These are phyloP conservation scores for Podila horticola DNA, from an alignment of 192 early-diverging fungal species.

Conservation along the genomic window DNA sequence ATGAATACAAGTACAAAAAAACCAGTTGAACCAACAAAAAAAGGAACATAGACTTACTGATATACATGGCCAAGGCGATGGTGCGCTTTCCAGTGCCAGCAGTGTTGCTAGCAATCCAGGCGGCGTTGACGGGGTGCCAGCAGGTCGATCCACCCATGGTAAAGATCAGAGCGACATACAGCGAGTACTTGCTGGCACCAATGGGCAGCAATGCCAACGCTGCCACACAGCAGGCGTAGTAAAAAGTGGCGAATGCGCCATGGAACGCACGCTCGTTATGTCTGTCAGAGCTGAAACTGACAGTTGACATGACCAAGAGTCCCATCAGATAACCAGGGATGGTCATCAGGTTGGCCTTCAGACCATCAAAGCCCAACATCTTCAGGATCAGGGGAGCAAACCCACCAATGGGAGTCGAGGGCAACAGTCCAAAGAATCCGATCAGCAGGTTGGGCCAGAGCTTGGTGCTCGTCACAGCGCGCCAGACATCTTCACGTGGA, in stretches of 20 bases:
- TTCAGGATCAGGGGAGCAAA: constrained; percentile 56
- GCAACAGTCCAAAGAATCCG: constrained; percentile 52
- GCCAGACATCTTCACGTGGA: constrained; percentile 30
- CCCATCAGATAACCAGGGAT: constrained; percentile 46
- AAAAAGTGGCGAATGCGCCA: constrained; percentile 28
- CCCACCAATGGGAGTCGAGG: constrained; percentile 29
- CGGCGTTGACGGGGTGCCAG: constrained; percentile 53
- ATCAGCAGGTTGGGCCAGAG: constrained; percentile 53
- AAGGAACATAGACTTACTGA: constrained; percentile 16
- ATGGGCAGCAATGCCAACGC: constrained; percentile 30
- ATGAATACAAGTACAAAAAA: background rate
- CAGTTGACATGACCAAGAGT: constrained; percentile 29
- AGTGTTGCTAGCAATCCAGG: constrained; percentile 55
- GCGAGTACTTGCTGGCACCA: constrained; percentile 25
- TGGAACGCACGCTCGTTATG: constrained; percentile 37
- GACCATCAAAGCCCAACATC: constrained; percentile 40
- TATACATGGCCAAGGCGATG: constrained; percentile 55
- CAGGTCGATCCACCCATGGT: constrained; percentile 40
- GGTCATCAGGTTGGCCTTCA: constrained; percentile 55
- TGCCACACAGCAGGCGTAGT: constrained; percentile 33
- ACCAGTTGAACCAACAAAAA: background rate
- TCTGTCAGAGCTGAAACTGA: constrained; percentile 38
- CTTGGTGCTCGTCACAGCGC: constrained; percentile 20
- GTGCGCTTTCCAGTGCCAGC: constrained; percentile 53
- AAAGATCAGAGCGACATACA: constrained; percentile 37